phyloP scores from a whole-genome alignment of 805 yeast genomes.

The Hanseniaspora lachancei region DNA sequence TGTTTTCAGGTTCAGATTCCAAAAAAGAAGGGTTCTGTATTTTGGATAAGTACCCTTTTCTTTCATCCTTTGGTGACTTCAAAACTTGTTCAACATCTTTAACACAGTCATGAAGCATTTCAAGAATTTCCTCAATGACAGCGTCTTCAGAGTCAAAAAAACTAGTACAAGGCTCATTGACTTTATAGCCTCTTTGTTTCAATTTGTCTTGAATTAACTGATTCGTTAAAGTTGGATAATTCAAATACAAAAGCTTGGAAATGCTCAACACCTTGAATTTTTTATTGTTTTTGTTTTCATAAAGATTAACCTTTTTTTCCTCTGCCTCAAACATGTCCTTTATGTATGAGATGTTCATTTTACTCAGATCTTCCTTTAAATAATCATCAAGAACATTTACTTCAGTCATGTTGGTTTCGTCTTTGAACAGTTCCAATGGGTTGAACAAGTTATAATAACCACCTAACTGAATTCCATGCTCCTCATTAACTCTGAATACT shows the following conservation, averaged over 20 bases:
- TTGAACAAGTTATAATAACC: slow-evolving; percentile 55
- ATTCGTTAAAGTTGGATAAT: slow-evolving; percentile 62
- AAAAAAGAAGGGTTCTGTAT: slow-evolving; percentile 36
- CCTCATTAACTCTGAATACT: slow-evolving; percentile 66
- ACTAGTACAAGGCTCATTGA: slow-evolving; percentile 30
- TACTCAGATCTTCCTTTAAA: slow-evolving; percentile 10
- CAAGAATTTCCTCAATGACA: slow-evolving; percentile 26
- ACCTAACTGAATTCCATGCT: slow-evolving; percentile 60
- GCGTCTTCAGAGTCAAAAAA: slow-evolving; percentile 19
- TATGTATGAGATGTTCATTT: slow-evolving; percentile 17
- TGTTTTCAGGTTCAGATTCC: slow-evolving; percentile 30
- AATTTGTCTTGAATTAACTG: slow-evolving; percentile 59
- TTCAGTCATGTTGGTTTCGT: slow-evolving; percentile 9
- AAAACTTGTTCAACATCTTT: slow-evolving; percentile 30
- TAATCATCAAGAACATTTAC: neutral
- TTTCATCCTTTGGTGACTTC: slow-evolving; percentile 22
- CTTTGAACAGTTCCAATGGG: slow-evolving; percentile 30
- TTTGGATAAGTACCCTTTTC: slow-evolving; percentile 51
- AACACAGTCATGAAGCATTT: slow-evolving; percentile 38
- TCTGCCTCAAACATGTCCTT: slow-evolving; percentile 24
- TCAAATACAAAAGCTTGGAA: slow-evolving; percentile 55
- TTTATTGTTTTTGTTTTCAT: slow-evolving; percentile 22
- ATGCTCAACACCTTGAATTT: slow-evolving; percentile 43
- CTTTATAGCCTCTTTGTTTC: slow-evolving; percentile 33
- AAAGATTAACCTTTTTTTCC: slow-evolving; percentile 10